These are phyloP conservation scores for Diaporthe ilicicola DNA, from an alignment of 2,329 filamentous ascomycete genomes.

Conservation along the genomic window DNA sequence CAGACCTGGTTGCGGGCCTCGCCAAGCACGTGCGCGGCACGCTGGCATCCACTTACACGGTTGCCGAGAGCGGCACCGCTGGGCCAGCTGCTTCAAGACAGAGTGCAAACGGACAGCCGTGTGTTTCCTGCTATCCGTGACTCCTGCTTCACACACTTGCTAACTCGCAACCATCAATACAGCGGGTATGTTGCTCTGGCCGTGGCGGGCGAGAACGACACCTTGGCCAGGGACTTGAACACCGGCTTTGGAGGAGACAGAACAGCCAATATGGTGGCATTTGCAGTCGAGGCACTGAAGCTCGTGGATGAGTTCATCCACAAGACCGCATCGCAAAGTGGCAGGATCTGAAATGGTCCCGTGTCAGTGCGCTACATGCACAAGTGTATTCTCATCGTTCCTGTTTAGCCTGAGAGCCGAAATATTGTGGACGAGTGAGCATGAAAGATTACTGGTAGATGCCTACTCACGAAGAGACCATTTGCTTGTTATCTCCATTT, in stretches of 20 bases:
- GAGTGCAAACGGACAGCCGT: slow-evolving; percentile 65
- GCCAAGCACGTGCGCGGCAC: slow-evolving; percentile 65
- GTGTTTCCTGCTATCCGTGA: background rate
- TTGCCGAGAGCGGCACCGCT: slow-evolving; percentile 70
- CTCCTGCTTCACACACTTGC: background rate
- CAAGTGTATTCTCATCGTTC: no score
- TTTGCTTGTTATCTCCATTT: no score
- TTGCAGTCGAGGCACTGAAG: slow-evolving; percentile 65
- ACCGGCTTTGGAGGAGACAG: slow-evolving; percentile 63
- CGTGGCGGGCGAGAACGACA: slow-evolving; percentile 61
- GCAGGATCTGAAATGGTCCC: slow-evolving; percentile 17
- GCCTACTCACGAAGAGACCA: background rate
- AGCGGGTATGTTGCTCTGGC: slow-evolving; percentile 71
- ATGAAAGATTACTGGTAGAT: background rate
- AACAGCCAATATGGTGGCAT: slow-evolving; percentile 69
- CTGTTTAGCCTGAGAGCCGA: background rate
- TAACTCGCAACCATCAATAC: background rate
- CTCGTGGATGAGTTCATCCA: slow-evolving; percentile 64
- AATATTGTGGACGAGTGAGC: background rate
- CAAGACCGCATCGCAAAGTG: background rate
- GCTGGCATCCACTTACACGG: slow-evolving; percentile 63
- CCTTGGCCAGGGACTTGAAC: slow-evolving; percentile 61
- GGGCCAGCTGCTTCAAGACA: slow-evolving; percentile 65
- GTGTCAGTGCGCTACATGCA: no score
- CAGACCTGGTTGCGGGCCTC: slow-evolving; percentile 63